These are phyloP conservation scores for Cynara cardunculus DNA, from an alignment of 129 eudicot genomes.

Conservation along the genomic window DNA sequence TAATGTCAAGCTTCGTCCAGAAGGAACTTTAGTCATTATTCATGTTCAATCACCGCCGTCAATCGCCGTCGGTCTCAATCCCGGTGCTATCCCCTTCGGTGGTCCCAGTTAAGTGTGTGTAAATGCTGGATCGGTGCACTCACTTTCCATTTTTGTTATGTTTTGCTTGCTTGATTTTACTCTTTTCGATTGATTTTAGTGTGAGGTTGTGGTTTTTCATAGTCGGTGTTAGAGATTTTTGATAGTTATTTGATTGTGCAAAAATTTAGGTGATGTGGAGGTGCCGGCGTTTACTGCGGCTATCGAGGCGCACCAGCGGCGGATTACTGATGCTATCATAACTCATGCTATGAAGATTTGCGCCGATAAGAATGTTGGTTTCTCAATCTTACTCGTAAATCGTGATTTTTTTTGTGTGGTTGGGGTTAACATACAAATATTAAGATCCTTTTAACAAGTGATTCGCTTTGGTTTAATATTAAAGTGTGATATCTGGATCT, in stretches of 20 bases:
- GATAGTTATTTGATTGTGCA: not conserved
- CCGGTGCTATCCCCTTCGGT: constrained; percentile 85
- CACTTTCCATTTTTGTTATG: not conserved
- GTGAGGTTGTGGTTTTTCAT: not conserved
- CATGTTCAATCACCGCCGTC: constrained; percentile 73
- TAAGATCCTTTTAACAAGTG: not conserved
- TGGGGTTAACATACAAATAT: not conserved
- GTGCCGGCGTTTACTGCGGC: constrained; percentile 89
- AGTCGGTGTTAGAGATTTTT: not conserved
- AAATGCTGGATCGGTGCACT: not conserved
- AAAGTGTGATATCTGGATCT: not conserved
- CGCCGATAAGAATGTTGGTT: constrained; percentile 53
- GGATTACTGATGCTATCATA: constrained; percentile 60
- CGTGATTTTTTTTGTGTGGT: not conserved
- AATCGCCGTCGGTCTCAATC: constrained; percentile 61
- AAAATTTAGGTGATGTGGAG: constrained; percentile 52
- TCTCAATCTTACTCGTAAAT: not conserved
- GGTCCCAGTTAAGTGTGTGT: constrained; percentile 64
- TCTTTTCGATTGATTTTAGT: not conserved
- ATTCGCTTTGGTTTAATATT: not conserved
- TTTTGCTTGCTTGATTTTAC: not conserved
- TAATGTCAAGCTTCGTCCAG: constrained; percentile 56
- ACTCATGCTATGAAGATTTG: constrained; percentile 60
- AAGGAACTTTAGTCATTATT: constrained; percentile 43
- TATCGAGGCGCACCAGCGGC: constrained; percentile 65